These are phyloP conservation scores for Novymonas esmeraldas DNA, from an alignment of 208 protist species.

Conservation along the genomic window DNA sequence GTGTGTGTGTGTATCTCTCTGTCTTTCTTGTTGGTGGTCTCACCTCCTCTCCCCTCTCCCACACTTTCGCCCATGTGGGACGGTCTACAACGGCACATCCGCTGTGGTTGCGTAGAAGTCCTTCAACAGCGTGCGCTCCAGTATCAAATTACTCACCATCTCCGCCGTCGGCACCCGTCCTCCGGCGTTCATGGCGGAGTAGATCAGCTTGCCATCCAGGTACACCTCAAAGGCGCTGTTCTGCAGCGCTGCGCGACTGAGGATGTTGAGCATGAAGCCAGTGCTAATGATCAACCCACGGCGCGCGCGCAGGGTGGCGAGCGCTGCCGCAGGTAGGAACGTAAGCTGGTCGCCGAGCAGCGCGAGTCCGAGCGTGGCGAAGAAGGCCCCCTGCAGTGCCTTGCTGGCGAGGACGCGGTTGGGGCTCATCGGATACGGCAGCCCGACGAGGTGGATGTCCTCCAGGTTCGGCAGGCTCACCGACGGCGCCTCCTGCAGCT, in stretches of 20 bases:
- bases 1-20: background rate
- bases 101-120: slow-evolving; percentile 24
- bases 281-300: slow-evolving; percentile 40
- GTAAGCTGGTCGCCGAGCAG: slow-evolving; percentile 33
- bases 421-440: slow-evolving; percentile 15
- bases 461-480: slow-evolving; percentile 26
- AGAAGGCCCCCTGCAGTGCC: slow-evolving; percentile 16
- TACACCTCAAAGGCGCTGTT: slow-evolving; percentile 77
- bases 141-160: slow-evolving; percentile 39
- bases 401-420: slow-evolving; percentile 11
- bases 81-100: background rate
- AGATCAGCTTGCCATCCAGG: slow-evolving; percentile 51
- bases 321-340: slow-evolving; percentile 31
- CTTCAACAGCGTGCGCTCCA: slow-evolving; percentile 40
- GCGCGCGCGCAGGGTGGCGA: slow-evolving; percentile 26
- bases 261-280: slow-evolving; percentile 53
- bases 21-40: background rate
- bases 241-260: slow-evolving; percentile 36
- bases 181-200: slow-evolving; percentile 41
- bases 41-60: no score
- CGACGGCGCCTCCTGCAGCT: slow-evolving; percentile 11
- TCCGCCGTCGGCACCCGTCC: slow-evolving; percentile 36
- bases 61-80: no score
- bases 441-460: slow-evolving; percentile 12
- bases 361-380: slow-evolving; percentile 33